Evolutionary conservation across 371 early-diverging fungal genomes (phyloP), one percentile per base, ranked within the genome.

Genomic region (Mycotypha africana): DNA sequence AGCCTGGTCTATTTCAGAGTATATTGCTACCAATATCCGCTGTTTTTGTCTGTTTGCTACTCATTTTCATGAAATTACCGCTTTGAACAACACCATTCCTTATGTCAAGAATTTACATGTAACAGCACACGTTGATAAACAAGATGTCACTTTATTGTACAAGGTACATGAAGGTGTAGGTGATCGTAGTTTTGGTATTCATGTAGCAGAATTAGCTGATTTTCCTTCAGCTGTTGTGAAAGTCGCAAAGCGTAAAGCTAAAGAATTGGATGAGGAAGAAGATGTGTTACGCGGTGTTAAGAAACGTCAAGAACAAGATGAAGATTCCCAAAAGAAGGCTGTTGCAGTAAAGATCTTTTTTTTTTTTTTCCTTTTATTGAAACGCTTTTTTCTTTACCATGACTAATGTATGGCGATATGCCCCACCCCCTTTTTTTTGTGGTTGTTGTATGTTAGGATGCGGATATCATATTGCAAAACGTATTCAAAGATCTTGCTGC

Each of bases 121-220:
- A 0, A 74, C 82, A 17, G 95, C 90, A 0, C 79, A 82, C 56
- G 70, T 86, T 12, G 60, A 67, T 11, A 49, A 50, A 12, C 60
- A 72, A 6, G 81, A 88, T 19, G 82, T 97, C 23, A 91, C 93
- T 0, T 65, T 97, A 21, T 58, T 97, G 36, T 95, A 97, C 67
- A 87, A 88, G 60, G 92, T 97, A 12, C 71, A 74, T 20, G 79
- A 84, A 51, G 95, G 97, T 14, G 79, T 89, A 0, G 93, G 97
- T 54, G 95, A 98, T 67, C 89, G 92, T 55, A 95, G 96, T 56
- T 99, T 97, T 76, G 99, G 99, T 42, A 94, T 99, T 49, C 97
- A 98, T 52, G 99, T 99, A 5, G 99, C 99, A 2, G 88, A 94
- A 66, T 55, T 92, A 49, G 98, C 96, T 5, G 81, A 89, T 36